Percentiles rank a stretch among this genome's conserved stretches.
phyloP scores from a whole-genome alignment of 192 early-diverging fungal species.

The Helicostylum pulchrum region DNA sequence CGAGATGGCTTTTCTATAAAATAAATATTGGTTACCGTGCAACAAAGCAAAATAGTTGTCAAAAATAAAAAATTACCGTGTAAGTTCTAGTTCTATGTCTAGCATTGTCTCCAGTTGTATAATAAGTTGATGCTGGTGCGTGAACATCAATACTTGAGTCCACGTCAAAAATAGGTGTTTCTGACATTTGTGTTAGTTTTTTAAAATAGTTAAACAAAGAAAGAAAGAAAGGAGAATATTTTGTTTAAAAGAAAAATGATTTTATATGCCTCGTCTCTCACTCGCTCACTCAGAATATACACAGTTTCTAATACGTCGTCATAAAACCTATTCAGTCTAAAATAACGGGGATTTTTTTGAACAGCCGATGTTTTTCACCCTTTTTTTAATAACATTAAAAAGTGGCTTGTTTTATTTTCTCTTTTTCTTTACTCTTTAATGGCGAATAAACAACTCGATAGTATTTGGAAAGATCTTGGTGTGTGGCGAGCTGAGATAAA shows the following conservation, averaged over 20 bases:
- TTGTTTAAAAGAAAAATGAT: no score
- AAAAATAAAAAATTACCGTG: constrained; percentile 16
- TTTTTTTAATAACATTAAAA: no score
- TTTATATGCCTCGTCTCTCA: no score
- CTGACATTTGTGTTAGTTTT: constrained; percentile 9
- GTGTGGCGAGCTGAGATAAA: constrained; percentile 29
- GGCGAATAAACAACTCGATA: constrained; percentile 1
- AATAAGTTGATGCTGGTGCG: constrained; percentile 35
- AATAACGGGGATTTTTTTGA: no score
- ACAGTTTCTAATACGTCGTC: no score
- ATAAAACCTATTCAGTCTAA: no score
- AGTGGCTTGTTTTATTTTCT: constrained; percentile 4
- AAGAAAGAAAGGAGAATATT: constrained; percentile 1
- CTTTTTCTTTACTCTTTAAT: not conserved
- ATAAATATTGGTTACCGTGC: not conserved
- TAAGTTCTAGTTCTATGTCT: constrained; percentile 18
- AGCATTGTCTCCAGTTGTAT: constrained; percentile 35
- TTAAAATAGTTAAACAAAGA: not conserved
- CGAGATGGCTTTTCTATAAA: not conserved
- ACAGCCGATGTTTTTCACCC: no score
- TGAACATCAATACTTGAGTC: constrained; percentile 24
- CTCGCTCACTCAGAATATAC: no score
- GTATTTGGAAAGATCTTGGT: constrained; percentile 27
- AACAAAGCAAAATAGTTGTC: not conserved
- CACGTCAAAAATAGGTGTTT: not conserved